Conservation (phyloP, 1,284 basidiomycete species). For the Laetiporus sulphureus region DNA sequence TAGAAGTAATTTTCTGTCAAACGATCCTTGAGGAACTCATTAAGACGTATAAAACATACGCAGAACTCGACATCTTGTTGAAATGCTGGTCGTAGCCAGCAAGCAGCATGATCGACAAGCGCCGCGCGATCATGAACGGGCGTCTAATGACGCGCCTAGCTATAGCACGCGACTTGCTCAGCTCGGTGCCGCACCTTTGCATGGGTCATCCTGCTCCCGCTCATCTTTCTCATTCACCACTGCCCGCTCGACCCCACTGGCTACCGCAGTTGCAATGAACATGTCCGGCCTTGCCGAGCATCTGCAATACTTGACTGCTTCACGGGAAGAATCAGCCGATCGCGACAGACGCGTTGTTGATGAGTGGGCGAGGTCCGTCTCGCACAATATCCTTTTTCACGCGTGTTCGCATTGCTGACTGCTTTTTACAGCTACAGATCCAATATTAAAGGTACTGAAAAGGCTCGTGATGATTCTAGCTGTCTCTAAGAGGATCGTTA, state of each 20-base stretch:
- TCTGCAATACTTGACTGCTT: conserved; percentile 24
- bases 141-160: background rate
- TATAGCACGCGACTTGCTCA: background rate
- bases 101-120: too few species aligned
- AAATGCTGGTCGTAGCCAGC: background rate
- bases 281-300: conserved; percentile 17
- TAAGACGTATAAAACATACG: conserved; percentile 15
- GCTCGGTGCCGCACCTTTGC: background rate
- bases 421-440: too few species aligned
- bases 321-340: conserved; percentile 23
- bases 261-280: too few species aligned
- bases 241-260: background rate
- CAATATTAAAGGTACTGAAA: too few species aligned
- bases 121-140: conserved; percentile 1
- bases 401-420: too few species aligned
- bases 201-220: background rate
- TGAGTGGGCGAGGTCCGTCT: conserved; percentile 29
- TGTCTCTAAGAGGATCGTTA: too few species aligned
- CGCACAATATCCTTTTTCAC: too few species aligned
- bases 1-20: background rate
- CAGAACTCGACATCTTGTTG: conserved; percentile 23
- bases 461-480: too few species aligned
- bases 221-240: background rate
- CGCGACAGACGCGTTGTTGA: conserved; percentile 27
- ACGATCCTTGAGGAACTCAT: background rate